Evolutionary conservation across 495 filamentous ascomycete species (phyloP).

Genomic region (Lasiosphaeris hirsuta): DNA sequence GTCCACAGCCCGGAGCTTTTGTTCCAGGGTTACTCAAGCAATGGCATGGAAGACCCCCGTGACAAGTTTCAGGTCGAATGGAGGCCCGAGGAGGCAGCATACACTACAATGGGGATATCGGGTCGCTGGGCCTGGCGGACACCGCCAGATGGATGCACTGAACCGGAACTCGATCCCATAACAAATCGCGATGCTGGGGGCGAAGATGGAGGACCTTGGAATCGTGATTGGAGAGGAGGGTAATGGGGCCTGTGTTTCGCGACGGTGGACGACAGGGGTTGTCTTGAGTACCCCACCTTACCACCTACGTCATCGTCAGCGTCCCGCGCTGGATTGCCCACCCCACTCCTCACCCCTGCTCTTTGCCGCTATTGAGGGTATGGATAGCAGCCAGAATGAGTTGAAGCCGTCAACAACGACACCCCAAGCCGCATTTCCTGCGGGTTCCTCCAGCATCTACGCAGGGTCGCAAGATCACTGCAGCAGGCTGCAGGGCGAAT

Average conservation of each 20-base stretch:
- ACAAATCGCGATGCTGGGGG: constrained; percentile 8
- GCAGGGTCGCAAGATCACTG: too few relatives aligned
- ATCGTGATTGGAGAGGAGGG: constrained; percentile 1
- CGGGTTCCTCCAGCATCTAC: too few relatives aligned
- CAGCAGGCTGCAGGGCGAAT: too few relatives aligned
- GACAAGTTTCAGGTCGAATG: constrained; percentile 2
- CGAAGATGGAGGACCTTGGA: neutral
- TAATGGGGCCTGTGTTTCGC: neutral
- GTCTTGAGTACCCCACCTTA: constrained; percentile 15
- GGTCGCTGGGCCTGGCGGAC: neutral
- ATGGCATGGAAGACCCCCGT: neutral
- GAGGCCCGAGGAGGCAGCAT: neutral
- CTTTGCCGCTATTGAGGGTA: neutral
- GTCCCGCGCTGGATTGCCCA: neutral
- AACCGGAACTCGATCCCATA: constrained; percentile 5
- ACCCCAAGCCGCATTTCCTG: too few relatives aligned
- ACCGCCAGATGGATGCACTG: neutral
- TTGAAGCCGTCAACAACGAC: too few relatives aligned
- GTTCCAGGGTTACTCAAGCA: neutral
- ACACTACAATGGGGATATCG: neutral
- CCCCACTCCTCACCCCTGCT: constrained; percentile 7
- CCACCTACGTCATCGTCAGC: constrained; percentile 26
- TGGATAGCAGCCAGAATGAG: neutral
- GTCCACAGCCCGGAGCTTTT: neutral
- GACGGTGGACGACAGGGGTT: constrained; percentile 14